A percentile compares a stretch with the other conserved stretches of the same genome.
Conservation (phyloP, 2,329 filamentous ascomycete species). For the Colletotrichum sp. region DNA sequence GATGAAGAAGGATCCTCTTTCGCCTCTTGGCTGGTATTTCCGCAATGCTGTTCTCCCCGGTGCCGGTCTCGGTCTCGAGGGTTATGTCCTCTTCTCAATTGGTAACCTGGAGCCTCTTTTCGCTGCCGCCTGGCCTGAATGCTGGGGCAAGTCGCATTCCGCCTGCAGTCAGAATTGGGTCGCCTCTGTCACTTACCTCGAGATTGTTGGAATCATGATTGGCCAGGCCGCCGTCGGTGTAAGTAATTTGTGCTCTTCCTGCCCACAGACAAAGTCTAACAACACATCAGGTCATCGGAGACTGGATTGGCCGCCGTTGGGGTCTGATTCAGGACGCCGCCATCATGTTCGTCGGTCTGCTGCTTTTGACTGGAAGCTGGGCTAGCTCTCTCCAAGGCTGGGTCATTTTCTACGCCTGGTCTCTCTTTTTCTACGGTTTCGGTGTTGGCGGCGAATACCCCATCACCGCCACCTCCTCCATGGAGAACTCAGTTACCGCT, state of each 20-base stretch:
- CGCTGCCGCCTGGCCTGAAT: conserved; percentile 73
- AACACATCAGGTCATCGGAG: conserved; percentile 54
- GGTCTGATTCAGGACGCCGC: conserved; percentile 92
- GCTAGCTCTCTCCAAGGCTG: conserved; percentile 86
- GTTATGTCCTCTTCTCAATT: conserved; percentile 96
- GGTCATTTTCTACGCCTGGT: conserved; percentile 97
- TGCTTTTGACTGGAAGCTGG: conserved; percentile 94
- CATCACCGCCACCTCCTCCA: conserved; percentile 93
- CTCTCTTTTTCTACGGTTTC: conserved; percentile 77
- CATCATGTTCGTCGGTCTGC: conserved; percentile 92
- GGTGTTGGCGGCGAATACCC: conserved; percentile 89
- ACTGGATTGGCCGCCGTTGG: conserved; percentile 88
- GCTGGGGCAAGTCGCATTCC: conserved; percentile 69
- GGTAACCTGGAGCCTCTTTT: conserved; percentile 90
- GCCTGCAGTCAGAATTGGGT: conserved; percentile 84
- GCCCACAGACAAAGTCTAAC: not conserved
- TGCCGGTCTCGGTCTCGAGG: conserved; percentile 90
- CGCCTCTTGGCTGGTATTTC: conserved; percentile 85
- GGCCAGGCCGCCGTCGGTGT: conserved; percentile 89
- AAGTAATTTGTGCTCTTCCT: conserved; percentile 31
- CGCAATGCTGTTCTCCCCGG: conserved; percentile 91
- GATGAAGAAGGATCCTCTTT: conserved; percentile 86
- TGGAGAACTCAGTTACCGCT: conserved; percentile 87
- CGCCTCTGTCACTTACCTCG: conserved; percentile 85
- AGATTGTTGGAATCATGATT: conserved; percentile 93